Percentiles rank a stretch among this genome's conserved stretches.
Evolutionary conservation across 345 rosid species (phyloP).

Genomic region (Hibiscus syriacus): DNA sequence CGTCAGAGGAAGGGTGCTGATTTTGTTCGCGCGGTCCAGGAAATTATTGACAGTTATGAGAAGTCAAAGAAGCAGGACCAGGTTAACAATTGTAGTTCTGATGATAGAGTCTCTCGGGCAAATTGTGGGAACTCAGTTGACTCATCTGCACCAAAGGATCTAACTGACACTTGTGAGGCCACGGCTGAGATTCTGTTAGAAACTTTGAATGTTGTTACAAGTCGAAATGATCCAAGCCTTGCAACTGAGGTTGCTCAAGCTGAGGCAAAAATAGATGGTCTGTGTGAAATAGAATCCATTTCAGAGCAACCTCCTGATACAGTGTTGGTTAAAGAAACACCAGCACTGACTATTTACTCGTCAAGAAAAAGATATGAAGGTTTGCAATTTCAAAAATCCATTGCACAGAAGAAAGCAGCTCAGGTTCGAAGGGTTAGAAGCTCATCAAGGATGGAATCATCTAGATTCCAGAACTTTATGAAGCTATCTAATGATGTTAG

Average conservation of each 20-base stretch:
- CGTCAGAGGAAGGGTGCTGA: constrained; percentile 90
- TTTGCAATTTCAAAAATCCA: constrained; percentile 32
- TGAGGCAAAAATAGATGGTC: constrained; percentile 30
- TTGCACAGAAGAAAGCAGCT: constrained; percentile 24
- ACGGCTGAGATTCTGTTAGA: constrained; percentile 26
- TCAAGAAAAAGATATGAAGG: constrained; percentile 67
- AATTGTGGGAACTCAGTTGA: constrained; percentile 44
- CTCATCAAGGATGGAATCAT: constrained; percentile 39
- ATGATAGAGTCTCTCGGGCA: constrained; percentile 30
- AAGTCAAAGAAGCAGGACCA: constrained; percentile 55
- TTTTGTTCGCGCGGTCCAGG: constrained; percentile 87
- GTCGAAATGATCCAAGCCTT: constrained; percentile 25
- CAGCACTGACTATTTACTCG: constrained; percentile 55
- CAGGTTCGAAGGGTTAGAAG: constrained; percentile 46
- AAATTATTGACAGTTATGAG: constrained; percentile 79
- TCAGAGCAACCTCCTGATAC: constrained; percentile 33
- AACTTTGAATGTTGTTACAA: constrained; percentile 24
- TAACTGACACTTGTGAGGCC: constrained; percentile 30
- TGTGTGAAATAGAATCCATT: constrained; percentile 30
- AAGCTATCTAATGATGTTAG: constrained; percentile 34
- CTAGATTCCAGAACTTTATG: constrained; percentile 30
- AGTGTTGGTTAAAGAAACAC: constrained; percentile 32
- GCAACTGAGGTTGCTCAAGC: constrained; percentile 35
- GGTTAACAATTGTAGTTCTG: constrained; percentile 39
- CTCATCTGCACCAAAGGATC: constrained; percentile 39